Evolutionary conservation across 75 land plant genomes (phyloP).

Genomic region (Cunninghamia lanceolata): DNA sequence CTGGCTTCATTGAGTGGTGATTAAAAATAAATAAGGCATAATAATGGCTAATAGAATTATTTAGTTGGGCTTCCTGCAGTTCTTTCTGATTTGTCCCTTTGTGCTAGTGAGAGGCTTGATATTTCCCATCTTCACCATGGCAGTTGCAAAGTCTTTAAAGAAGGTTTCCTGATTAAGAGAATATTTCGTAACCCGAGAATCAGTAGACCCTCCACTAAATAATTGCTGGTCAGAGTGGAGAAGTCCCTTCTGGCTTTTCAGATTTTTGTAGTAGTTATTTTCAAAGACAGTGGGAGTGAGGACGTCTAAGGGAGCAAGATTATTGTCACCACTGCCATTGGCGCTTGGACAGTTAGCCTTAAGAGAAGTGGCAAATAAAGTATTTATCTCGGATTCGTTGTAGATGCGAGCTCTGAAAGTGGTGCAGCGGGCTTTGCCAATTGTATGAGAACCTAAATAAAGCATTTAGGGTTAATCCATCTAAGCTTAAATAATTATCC

Average conservation of each 20-base stretch:
- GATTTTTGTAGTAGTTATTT: neutral
- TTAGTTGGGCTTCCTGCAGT: slow-evolving; percentile 12
- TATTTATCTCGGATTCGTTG: slow-evolving; percentile 51
- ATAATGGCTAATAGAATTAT: neutral
- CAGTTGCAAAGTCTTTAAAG: neutral
- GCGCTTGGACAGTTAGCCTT: slow-evolving; percentile 38
- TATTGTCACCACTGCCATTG: slow-evolving; percentile 27
- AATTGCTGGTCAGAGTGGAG: neutral
- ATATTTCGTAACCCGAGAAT: neutral
- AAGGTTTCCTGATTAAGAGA: neutral
- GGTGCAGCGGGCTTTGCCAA: slow-evolving; percentile 41
- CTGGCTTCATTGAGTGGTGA: neutral
- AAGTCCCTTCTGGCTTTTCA: neutral
- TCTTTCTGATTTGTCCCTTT: slow-evolving; percentile 7
- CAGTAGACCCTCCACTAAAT: neutral
- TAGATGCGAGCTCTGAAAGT: slow-evolving; percentile 32
- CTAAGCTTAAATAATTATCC: neutral
- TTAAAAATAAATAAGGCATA: no score
- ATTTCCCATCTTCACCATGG: slow-evolving; percentile 17
- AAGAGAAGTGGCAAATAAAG: slow-evolving; percentile 23
- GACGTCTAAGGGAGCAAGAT: neutral
- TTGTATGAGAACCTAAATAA: slow-evolving; percentile 42
- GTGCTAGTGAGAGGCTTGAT: slow-evolving; percentile 1
- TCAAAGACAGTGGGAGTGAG: neutral
- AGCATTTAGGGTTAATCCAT: neutral